These are phyloP conservation scores for Trichoderma gracile DNA, from an alignment of 2,329 filamentous ascomycete genomes.

Conservation along the genomic window DNA sequence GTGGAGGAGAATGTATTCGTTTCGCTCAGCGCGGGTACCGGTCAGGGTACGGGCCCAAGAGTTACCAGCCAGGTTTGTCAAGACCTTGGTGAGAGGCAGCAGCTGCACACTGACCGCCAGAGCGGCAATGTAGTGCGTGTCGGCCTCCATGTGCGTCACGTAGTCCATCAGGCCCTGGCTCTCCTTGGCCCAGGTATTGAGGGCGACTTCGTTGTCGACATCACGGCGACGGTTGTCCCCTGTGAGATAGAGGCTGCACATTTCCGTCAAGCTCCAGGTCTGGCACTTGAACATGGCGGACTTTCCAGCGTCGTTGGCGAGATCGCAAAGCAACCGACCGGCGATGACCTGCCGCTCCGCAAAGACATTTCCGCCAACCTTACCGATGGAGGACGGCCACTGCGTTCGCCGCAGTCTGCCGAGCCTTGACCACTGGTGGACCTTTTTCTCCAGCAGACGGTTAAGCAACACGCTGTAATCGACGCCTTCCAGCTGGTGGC, in stretches of 20 bases:
- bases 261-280: conserved; percentile 96
- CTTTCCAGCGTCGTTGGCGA: conserved; percentile 95
- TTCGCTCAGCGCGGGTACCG: conserved; percentile 93
- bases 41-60: conserved; percentile 96
- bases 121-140: conserved; percentile 94
- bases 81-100: conserved; percentile 87
- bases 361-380: conserved; percentile 86
- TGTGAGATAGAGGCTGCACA: conserved; percentile 87
- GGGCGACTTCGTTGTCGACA: conserved; percentile 80
- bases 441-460: conserved; percentile 85
- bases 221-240: conserved; percentile 74
- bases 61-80: conserved; percentile 96
- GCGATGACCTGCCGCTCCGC: conserved; percentile 87
- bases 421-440: conserved; percentile 90
- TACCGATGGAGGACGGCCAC: conserved; percentile 87
- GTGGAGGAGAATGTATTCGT: conserved; percentile 98
- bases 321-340: conserved; percentile 86
- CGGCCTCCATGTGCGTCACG: conserved; percentile 87
- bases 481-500: conserved; percentile 94
- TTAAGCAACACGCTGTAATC: conserved; percentile 90
- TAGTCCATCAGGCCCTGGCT: conserved; percentile 90
- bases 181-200: conserved; percentile 78
- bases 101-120: conserved; percentile 87
- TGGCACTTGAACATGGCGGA: conserved; percentile 97
- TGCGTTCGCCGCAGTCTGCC: conserved; percentile 78